Evolutionary conservation across 2,329 filamentous ascomycete genomes (phyloP), one percentile per base, ranked within the genome.

Genomic region (Sclerotinia trifoliorum): DNA sequence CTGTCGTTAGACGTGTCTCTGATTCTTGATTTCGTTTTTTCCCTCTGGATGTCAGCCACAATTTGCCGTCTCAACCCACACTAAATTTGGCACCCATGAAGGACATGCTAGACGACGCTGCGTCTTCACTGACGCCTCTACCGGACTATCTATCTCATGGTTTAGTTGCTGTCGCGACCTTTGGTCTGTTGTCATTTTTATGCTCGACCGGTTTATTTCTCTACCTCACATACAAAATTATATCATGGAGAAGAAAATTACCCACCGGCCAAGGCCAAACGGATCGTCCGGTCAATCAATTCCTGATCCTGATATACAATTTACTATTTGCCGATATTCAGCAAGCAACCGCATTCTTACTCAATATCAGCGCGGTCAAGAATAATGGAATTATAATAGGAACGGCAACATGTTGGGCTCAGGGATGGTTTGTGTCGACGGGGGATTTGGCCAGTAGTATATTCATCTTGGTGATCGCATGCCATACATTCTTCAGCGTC

Each of bases 221-320:
- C 26, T 73, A 81, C 32, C 78, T 85, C 46, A 79, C 76, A 48
- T 83, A 80, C 71, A 73, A 73, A 42, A 69, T 78, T 3, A 70
- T 77, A 29, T 67, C 71, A 46, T 77, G 75, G 76, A 71, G 66
- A 32, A 67, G 62, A 15, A 70, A 71, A 21, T 58, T 64, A 1
- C 44, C 55, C 65, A 66, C 52, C 24, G 32, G 60, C 7, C 67
- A 72, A 62, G n/a, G 46, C 21, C 46, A 51, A 24, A 17, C 32
- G 24, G 4, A 19, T 26, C 54, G 65, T 26, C 79, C 81, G 7
- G 83, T 83, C 0, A 91, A 90, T 71, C 89, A 91, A 77, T 90
- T 91, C 74, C 82, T 91, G 39, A 80, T 91, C 0, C 81, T 92
- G 5, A 88, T 91, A 68, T 85, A 90, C 76, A 91, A 91, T 75